Conservation (phyloP, 2,329 filamentous ascomycete species). For the Xylariaceae sp. region DNA sequence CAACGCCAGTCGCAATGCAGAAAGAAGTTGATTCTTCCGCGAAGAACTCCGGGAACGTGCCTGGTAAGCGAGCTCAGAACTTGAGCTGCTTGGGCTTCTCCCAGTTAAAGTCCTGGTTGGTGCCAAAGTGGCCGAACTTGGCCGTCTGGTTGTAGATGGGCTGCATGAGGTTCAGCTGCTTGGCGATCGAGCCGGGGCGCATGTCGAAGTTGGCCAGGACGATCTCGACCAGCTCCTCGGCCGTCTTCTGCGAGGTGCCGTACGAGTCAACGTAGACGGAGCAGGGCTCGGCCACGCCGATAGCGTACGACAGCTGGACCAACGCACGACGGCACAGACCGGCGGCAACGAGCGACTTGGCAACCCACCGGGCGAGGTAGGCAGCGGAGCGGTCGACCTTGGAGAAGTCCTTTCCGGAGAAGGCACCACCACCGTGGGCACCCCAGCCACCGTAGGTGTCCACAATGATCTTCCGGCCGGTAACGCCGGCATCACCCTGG, state of each 20-base stretch:
- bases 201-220: conserved; percentile 96
- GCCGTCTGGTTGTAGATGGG: conserved; percentile 98
- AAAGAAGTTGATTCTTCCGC: conserved; percentile 33
- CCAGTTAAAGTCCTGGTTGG: conserved; percentile 96
- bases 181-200: conserved; percentile 95
- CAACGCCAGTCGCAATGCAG: conserved; percentile 31
- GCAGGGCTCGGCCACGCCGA: conserved; percentile 95
- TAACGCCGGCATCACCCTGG: conserved; percentile 97
- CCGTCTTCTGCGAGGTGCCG: conserved; percentile 83
- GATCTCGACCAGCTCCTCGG: conserved; percentile 90
- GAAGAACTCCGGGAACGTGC: too few species aligned
- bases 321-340: conserved; percentile 86
- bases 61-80: too few species aligned
- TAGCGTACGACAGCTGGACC: conserved; percentile 98
- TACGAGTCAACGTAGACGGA: conserved; percentile 98
- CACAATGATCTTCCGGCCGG: conserved; percentile 98
- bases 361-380: conserved; percentile 96
- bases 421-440: conserved; percentile 98
- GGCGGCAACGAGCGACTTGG: conserved; percentile 90
- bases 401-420: conserved; percentile 99
- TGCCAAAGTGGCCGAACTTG: conserved; percentile 98
- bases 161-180: conserved; percentile 88
- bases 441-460: conserved; percentile 99
- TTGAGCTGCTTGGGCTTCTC: conserved; percentile 95
- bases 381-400: conserved; percentile 98